A percentile compares a stretch with the other conserved stretches of the same genome.
These are phyloP conservation scores for Liriodendron chinense DNA, from an alignment of 164 flowering plant genomes.

Conservation along the genomic window DNA sequence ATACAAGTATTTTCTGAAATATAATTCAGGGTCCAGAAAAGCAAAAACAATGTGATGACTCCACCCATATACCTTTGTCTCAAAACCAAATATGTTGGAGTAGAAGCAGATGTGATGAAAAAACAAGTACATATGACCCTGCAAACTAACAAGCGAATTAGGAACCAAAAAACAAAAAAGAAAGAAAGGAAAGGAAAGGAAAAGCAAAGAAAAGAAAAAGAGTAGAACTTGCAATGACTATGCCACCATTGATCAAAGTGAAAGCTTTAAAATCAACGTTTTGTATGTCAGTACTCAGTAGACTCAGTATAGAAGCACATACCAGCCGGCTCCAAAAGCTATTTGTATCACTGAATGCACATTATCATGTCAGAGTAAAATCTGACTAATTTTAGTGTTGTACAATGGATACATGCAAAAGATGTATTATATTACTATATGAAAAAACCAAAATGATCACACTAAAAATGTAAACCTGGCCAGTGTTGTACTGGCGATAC, in stretches of 20 bases:
- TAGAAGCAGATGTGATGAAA: conserved; percentile 74
- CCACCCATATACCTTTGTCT: conserved; percentile 71
- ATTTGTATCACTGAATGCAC: too few species aligned
- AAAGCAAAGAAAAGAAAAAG: neutral
- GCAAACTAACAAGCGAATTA: conserved; percentile 23
- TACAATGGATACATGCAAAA: too few species aligned
- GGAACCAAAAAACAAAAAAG: neutral
- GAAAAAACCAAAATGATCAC: too few species aligned
- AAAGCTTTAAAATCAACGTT: neutral
- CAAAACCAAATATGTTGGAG: conserved; percentile 93
- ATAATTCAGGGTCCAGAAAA: neutral
- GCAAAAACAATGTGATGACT: neutral
- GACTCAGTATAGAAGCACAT: neutral
- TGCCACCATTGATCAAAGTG: neutral
- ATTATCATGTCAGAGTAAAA: too few species aligned
- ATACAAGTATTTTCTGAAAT: neutral
- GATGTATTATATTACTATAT: too few species aligned
- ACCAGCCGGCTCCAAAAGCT: neutral
- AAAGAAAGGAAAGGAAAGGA: too few species aligned
- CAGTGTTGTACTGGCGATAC: too few species aligned
- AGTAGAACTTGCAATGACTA: neutral
- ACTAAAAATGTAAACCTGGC: too few species aligned
- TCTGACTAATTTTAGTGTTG: too few species aligned
- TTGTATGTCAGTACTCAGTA: neutral
- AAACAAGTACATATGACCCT: conserved; percentile 97